A percentile compares a stretch with the other conserved stretches of the same genome.
phyloP scores from a whole-genome alignment of 306 rosid genomes.

The Medicago ruthenica region DNA sequence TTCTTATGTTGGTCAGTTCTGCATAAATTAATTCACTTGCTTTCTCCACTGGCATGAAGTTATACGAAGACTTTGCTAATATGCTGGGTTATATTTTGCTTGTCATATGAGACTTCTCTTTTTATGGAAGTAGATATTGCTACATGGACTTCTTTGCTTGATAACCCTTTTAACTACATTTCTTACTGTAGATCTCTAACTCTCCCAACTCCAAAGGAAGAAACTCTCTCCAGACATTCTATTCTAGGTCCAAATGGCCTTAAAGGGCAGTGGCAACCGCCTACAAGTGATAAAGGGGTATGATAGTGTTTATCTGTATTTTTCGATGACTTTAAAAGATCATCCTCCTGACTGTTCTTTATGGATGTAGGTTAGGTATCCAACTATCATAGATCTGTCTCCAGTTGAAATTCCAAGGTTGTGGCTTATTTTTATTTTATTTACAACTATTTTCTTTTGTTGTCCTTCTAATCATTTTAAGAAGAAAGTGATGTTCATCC shows the following conservation, averaged over 20 bases:
- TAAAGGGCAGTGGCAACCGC: slow-evolving; percentile 78
- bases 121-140: slow-evolving; percentile 35
- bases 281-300: slow-evolving; percentile 79
- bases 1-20: slow-evolving; percentile 7
- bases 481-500: slow-evolving; percentile 13
- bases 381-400: slow-evolving; percentile 71
- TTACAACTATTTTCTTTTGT: slow-evolving; percentile 19
- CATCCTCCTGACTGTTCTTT: slow-evolving; percentile 56
- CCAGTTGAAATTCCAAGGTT: slow-evolving; percentile 83
- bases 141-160: slow-evolving; percentile 12
- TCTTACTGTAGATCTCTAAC: slow-evolving; percentile 65
- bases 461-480: slow-evolving; percentile 10
- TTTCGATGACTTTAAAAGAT: slow-evolving; percentile 35
- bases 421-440: slow-evolving; percentile 41
- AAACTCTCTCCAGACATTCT: slow-evolving; percentile 91
- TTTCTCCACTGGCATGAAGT: slow-evolving; percentile 10
- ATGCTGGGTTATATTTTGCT: slow-evolving; percentile 3
- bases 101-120: slow-evolving; percentile 31
- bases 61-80: not conserved
- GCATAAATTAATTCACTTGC: slow-evolving; percentile 1
- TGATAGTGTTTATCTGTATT: slow-evolving; percentile 35
- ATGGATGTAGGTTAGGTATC: slow-evolving; percentile 81
- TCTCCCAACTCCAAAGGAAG: slow-evolving; percentile 71
- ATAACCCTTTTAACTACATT: slow-evolving; percentile 30
- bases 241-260: slow-evolving; percentile 89